These are phyloP conservation scores for Tylopilus subfusipes DNA, from an alignment of 768 basidiomycete species.

Conservation along the genomic window DNA sequence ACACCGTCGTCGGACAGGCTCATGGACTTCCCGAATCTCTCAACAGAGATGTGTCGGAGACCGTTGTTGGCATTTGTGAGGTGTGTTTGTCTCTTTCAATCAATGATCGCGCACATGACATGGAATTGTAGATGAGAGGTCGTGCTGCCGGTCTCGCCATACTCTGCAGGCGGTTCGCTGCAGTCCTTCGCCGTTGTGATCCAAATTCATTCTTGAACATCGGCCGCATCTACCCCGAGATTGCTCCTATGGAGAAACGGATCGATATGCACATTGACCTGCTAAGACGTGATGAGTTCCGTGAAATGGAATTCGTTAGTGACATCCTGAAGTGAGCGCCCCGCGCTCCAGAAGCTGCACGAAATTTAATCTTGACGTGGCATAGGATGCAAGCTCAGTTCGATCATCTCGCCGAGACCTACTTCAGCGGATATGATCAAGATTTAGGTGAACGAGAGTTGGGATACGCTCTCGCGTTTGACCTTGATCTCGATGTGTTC, in stretches of 20 bases:
- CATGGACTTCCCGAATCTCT: constrained; percentile 85
- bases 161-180: constrained; percentile 86
- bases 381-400: constrained; percentile 87
- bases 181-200: constrained; percentile 75
- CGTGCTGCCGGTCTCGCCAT: constrained; percentile 77
- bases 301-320: constrained; percentile 88
- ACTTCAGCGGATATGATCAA: constrained; percentile 77
- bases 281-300: constrained; percentile 83
- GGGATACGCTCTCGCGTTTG: constrained; percentile 75
- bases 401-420: constrained; percentile 85
- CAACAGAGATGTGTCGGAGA: constrained; percentile 76
- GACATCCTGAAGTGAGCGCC: constrained; percentile 78
- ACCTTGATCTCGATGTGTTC: constrained; percentile 92
- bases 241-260: constrained; percentile 84
- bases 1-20: constrained; percentile 72
- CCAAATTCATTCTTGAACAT: constrained; percentile 82
- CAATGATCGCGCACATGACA: neutral
- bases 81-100: constrained; percentile 37
- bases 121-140: constrained; percentile 63
- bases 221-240: constrained; percentile 79
- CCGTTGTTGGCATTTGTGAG: constrained; percentile 93
- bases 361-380: neutral
- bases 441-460: constrained; percentile 90
- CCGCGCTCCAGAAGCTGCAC: neutral
- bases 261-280: constrained; percentile 90